Base-by-base conservation (phyloP, 2,329 filamentous ascomycete species). In the Proliferodiscus dingleyae region DNA sequence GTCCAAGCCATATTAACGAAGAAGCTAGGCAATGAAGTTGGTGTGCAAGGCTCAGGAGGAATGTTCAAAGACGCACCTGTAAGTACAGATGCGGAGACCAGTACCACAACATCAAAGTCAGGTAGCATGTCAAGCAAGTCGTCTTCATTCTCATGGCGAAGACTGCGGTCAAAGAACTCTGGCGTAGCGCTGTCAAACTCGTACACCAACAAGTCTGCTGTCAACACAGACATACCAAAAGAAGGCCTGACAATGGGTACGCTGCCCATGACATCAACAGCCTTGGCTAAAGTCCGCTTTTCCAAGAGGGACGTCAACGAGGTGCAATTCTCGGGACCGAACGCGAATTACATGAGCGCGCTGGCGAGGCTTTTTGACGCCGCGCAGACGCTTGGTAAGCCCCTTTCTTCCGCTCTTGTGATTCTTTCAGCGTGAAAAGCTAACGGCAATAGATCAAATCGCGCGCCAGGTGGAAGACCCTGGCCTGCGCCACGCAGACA, bases 391-490 rank as follows among this genome's bases (percentile, higher is more conserved):
- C 74, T 98, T 63, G 93, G 93, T 96, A 77, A 73, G 83, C 69
- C 49, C n/a, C n/a, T n/a, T n/a, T n/a, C n/a, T n/a, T n/a, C n/a
- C n/a, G n/a, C n/a, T 43, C 36, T 30, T n/a, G 7, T 43, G 26
- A 9, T 33, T 13, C 11, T 43, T 7, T 2, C 16, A 18, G n/a
- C n/a, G n/a, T n/a, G n/a, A n/a, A n/a, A n/a, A n/a, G n/a, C n/a
- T n/a, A n/a, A n/a, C n/a, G n/a, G 19, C 1, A 44, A 30, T 58
- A 95, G 89, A 96, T 73, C 88, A 94, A 80, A 91, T 97, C 65
- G 89, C 90, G 43, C 86, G 91, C 55, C 91, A 96, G 71, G 89
- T 96, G 37, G 91, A 96, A 64, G 91, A 97, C 62, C 91, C 91
- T 5, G 91, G 91, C 8, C 77, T 97, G 44, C 87, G 87, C 57